These are phyloP conservation scores for Aspergillus neotritici DNA, from an alignment of 2,329 filamentous ascomycete species.

Conservation along the genomic window DNA sequence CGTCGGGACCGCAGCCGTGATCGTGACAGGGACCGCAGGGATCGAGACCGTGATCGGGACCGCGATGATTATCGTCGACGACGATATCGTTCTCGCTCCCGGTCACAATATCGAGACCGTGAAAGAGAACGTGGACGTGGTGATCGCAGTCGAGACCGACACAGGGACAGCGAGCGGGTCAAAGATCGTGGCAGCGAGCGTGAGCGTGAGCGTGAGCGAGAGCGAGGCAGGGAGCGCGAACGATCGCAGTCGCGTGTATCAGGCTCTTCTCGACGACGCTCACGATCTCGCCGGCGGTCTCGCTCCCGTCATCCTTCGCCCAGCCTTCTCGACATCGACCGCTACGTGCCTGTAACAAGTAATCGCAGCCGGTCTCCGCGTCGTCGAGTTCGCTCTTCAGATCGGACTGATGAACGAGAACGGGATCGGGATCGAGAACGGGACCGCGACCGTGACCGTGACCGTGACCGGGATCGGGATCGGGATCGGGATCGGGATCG, in stretches of 20 bases:
- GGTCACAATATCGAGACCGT: conserved; percentile 8
- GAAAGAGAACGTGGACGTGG: neutral
- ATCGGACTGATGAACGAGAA: conserved; percentile 1
- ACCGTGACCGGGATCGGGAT: conserved; percentile 8
- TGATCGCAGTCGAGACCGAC: conserved; percentile 10
- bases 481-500: conserved; percentile 9
- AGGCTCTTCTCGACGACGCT: too few relatives aligned
- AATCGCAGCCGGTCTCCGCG: too few relatives aligned
- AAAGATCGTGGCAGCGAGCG: conserved; percentile 9
- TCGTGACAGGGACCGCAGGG: conserved; percentile 16
- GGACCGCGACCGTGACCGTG: conserved; percentile 8
- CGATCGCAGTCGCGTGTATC: neutral
- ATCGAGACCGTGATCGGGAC: conserved; percentile 14
- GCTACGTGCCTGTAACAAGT: too few relatives aligned
- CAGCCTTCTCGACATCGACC: too few relatives aligned
- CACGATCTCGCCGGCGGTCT: conserved; percentile 8
- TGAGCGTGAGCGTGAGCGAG: conserved; percentile 10
- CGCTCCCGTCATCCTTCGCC: too few relatives aligned
- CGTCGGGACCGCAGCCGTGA: conserved; percentile 16
- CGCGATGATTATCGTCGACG: conserved; percentile 17
- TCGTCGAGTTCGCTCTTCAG: too few relatives aligned
- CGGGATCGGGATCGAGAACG: conserved; percentile 11
- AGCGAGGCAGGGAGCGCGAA: conserved; percentile 8
- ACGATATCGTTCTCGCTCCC: conserved; percentile 18
- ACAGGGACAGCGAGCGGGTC: conserved; percentile 9